Evolutionary conservation across 2,329 filamentous ascomycete species (phyloP), one percentile per base, ranked within the genome.

Genomic region (Chaetomium globosum): DNA sequence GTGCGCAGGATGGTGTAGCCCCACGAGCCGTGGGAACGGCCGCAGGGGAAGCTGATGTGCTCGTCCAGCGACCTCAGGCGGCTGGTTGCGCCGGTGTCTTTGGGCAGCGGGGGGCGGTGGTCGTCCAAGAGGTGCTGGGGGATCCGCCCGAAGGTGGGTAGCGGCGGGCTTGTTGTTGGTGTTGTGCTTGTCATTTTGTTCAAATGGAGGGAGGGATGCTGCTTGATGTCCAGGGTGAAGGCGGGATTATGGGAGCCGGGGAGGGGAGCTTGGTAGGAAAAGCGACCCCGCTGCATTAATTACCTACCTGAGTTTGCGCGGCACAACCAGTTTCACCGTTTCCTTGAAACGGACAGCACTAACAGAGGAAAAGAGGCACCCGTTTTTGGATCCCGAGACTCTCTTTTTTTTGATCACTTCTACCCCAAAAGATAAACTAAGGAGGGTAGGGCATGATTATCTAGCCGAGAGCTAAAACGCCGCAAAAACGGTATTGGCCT

Each of bases 1-100:
- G 58, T 52, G 21, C 58, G 58, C 21, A 52, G 31, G 48, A 60
- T 31, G 21, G 48, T 60, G 31, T 52, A 60, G 58, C 46, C 58
- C 58, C 58, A 60, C 31, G 49, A 60, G 49, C 33, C 48, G n/a
- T 52, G 30, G 46, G 10, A 30, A 30, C 51, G 31, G 48, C 30
- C 46, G 13, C 39, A 26, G 26, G 55, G 13, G 55, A 12, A 3
- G 21, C 55, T 10, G 36, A 31, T 48, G 26, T 31, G 30, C 16
- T 30, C 13, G 26, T 58, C 28, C 19, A 58, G 23, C 21, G 30
- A 16, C 26, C 8, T 9, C 30, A 55, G 52, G 19, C n/a, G 33
- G 30, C 9, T 19, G 52, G 30, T 36, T 55, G 26, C 55, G 36
- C 23, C 30, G 4, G 13, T n/a, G 36, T 48, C 36, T 30, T 58